Evolutionary conservation across 1,284 basidiomycete genomes (phyloP).

Genomic region (Limonomyces culmigenus): DNA sequence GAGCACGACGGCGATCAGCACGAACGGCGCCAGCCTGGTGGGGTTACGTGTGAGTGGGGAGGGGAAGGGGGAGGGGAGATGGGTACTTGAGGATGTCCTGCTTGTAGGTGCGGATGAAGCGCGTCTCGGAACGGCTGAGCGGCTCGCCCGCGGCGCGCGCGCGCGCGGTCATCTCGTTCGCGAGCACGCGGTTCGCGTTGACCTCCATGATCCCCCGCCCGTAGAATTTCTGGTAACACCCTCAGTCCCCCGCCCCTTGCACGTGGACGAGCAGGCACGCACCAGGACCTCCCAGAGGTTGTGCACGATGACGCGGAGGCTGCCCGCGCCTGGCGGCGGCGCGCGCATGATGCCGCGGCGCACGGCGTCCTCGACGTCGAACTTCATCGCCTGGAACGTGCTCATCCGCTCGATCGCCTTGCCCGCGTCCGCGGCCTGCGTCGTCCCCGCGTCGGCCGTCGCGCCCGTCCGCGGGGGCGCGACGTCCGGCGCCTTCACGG

Average conservation of each 20-base stretch:
- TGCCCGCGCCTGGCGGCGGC: conserved; percentile 40
- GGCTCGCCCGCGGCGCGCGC: conserved; percentile 35
- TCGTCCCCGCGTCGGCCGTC: neutral
- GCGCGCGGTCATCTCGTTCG: conserved; percentile 32
- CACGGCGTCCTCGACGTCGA: conserved; percentile 47
- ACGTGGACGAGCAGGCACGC: too few species aligned
- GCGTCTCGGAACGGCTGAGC: conserved; percentile 44
- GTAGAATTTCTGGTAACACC: conserved; percentile 70
- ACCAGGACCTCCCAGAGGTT: conserved; percentile 57
- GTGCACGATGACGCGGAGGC: conserved; percentile 38
- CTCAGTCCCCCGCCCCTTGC: too few species aligned
- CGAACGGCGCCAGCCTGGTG: conserved; percentile 62
- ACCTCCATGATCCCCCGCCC: conserved; percentile 55
- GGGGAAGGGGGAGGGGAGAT: conserved; percentile 7
- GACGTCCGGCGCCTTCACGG: neutral
- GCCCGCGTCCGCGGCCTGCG: neutral
- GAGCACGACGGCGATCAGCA: conserved; percentile 55
- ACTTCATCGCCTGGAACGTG: conserved; percentile 26
- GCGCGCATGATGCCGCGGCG: conserved; percentile 50
- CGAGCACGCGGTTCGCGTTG: conserved; percentile 37
- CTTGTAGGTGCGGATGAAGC: conserved; percentile 45
- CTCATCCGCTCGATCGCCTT: neutral
- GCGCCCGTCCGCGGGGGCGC: neutral
- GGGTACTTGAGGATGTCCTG: conserved; percentile 55
- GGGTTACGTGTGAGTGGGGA: neutral